Percentiles rank a stretch among this genome's conserved stretches.
Conservation (phyloP, 768 basidiomycete genomes). For the Rhodotorula paludigena region DNA sequence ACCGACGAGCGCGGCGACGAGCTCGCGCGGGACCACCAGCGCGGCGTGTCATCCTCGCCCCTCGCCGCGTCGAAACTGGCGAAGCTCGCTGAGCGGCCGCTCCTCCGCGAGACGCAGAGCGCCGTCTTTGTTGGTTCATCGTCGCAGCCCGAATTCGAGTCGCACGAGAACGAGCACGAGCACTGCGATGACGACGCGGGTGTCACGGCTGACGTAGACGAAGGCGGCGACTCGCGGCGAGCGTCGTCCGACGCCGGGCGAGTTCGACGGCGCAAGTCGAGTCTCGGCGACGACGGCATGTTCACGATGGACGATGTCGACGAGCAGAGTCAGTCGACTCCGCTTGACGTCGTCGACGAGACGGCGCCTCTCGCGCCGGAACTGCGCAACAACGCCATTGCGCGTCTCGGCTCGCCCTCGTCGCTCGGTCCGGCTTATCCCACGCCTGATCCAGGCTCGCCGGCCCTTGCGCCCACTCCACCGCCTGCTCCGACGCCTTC, state of each 20-base stretch:
- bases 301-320: slow-evolving; percentile 38
- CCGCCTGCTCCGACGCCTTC: slow-evolving; percentile 47
- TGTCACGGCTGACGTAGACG: not conserved
- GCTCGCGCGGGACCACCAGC: not conserved
- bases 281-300: slow-evolving; percentile 23
- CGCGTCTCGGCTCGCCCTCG: slow-evolving; percentile 4
- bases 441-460: not conserved
- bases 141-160: not conserved
- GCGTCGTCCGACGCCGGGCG: not conserved
- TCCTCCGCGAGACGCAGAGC: slow-evolving; percentile 23
- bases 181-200: not conserved
- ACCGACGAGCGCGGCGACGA: not conserved
- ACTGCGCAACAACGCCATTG: not conserved
- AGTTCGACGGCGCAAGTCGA: not conserved
- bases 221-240: not conserved
- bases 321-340: too few relatives aligned
- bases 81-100: slow-evolving; percentile 12
- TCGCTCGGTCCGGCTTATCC: not conserved
- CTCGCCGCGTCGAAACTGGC: not conserved
- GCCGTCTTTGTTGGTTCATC: not conserved
- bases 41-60: too few relatives aligned
- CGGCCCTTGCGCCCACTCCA: not conserved
- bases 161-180: not conserved
- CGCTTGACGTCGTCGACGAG: too few relatives aligned
- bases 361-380: not conserved